Base-by-base conservation (phyloP, 2,329 filamentous ascomycete genomes). In the Verticillium nonalfalfae region DNA sequence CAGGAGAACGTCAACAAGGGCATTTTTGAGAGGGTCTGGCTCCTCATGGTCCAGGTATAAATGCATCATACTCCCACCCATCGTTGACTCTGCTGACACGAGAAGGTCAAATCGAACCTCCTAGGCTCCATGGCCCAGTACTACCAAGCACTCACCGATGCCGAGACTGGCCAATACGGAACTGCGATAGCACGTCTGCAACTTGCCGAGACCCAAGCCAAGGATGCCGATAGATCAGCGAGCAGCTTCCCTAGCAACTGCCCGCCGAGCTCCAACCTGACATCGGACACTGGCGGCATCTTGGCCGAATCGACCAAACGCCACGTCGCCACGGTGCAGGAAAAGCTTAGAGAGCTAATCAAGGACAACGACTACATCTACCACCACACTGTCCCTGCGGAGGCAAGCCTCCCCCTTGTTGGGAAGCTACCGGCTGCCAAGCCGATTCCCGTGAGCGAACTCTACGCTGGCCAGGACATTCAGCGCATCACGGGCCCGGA, bases 341-440 rank as follows among this genome's bases (percentile, higher is more conserved):
- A 94, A 64, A 93, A 90, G 72, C 79, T 97, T 26, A 80, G 81
- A 18, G 88, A 91, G 63, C 82, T 93, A 58, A 82, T 84, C 67
- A 97, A 96, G 70, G 95, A 99, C 74, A 99, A 99, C 68, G 95
- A 99, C 72, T 98, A 95, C 74, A 97, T 99, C 72, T 99, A 99
- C 71, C 95, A 99, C 72, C 92, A 98, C 68, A 88, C 87, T 1
- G 89, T 99, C 1, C 94, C 95, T 0, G 88, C 89, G 10, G 93
- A 97, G 74, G 90, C 93, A 4, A 89, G 89, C 34, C 78, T 99
- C 13, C 79, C 91, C 1, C 84, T 89, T 1, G 93, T 99, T 57
- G 85, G 93, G 3, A 99, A 98, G 73, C 82, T 98, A 15, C 93
- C 94, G 4, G 96, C 95, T 1, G 93, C 95, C 7, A 99, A 99